Evolutionary conservation across 1,139 yeast species (phyloP), one percentile per base, ranked within the genome.

Genomic region (Suhomyces chickasaworum): DNA sequence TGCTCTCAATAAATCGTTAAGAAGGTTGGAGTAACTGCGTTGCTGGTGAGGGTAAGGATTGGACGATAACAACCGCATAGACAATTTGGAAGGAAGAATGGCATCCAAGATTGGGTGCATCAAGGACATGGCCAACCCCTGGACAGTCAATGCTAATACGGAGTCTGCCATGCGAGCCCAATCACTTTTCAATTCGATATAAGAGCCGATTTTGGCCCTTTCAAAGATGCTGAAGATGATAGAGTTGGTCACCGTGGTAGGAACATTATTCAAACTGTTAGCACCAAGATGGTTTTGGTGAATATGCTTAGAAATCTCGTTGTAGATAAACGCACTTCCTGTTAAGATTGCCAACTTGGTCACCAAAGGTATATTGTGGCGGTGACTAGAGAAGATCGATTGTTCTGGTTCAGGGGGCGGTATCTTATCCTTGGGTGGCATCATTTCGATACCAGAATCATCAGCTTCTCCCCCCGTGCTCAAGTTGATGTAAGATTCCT

Each of bases 111-210:
- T 47, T 9, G 95, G 93, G 40, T 84, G 78, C 30, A 83, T 58
- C 12, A 75, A 59, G 7, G 95, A 91, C 66, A 87, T 75, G 12
- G 81, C 53, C 27, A 85, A 61, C 1, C 95, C 96, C 56, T 84
- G 76, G 17, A 72, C 41, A 9, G 64, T 46, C 46, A 72, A 61
- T 7, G 72, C 68, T 10, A 69, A 45, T 1, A 57, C 46, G 10
- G 56, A 54, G 51, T 73, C 71, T n/a, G 58, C 41, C 10, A 38
- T 29, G n/a, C 41, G 46, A 17, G 52, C 47, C 16, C 38, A 42
- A 3, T 37, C 44, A 30, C 38, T 36, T 22, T 45, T 31, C 35
- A 51, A 16, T 3, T 18, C 16, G 8, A 49, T 31, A 35, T 53
- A 49, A n/a, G 46, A 23, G 10, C 54, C 53, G 7, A 69, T 63